Conservation (phyloP, 2,329 filamentous ascomycete species). For the Bipolaris bicolor region DNA sequence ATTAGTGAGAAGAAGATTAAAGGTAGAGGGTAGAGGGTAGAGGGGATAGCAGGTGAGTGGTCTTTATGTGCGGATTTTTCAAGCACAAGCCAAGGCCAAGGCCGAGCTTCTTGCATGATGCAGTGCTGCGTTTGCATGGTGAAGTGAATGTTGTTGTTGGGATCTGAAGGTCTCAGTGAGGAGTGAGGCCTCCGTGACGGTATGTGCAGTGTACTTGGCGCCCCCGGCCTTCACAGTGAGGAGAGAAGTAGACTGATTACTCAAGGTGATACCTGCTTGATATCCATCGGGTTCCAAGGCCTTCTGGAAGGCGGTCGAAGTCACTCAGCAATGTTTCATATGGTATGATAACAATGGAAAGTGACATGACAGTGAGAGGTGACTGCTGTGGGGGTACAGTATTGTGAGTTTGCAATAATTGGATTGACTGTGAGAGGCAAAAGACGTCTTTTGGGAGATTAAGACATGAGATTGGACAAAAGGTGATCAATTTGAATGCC, state of each 20-base stretch:
- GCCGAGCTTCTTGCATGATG: neutral
- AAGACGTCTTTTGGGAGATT: neutral
- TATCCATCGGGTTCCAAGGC: neutral
- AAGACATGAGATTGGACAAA: neutral
- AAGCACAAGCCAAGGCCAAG: no score
- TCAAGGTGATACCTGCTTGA: no score
- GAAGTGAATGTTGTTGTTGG: slow-evolving; percentile 3
- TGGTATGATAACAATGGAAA: neutral
- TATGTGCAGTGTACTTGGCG: neutral
- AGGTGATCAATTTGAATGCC: neutral
- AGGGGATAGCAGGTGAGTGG: neutral
- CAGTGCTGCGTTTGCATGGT: neutral
- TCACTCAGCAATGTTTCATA: neutral
- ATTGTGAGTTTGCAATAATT: neutral
- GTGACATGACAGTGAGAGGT: neutral
- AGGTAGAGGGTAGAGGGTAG: neutral
- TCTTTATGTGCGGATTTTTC: neutral
- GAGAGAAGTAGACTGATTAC: neutral
- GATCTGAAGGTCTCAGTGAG: slow-evolving; percentile 3
- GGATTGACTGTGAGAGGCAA: neutral
- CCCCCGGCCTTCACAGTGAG: neutral
- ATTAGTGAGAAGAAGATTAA: neutral
- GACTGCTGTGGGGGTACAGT: neutral
- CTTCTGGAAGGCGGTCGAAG: neutral
- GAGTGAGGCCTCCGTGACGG: neutral